A percentile compares a stretch with the other conserved stretches of the same genome.
phyloP scores from a whole-genome alignment of 768 basidiomycete species.

The Amanita rimosa region DNA sequence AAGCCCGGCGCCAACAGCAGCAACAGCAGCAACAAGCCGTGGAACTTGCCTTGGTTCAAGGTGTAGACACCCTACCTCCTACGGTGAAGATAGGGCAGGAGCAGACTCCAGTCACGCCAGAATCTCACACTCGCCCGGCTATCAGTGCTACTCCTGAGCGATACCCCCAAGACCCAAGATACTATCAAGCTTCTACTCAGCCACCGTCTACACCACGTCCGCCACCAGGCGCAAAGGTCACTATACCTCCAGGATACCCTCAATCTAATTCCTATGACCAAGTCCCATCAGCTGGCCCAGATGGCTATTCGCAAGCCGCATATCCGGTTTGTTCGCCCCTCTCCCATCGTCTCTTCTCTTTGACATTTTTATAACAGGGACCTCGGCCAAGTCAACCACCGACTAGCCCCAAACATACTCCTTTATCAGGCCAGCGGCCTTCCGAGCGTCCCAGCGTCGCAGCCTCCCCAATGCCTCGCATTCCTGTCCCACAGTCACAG shows the following conservation, averaged over 20 bases:
- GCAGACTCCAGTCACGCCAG: conserved; percentile 18
- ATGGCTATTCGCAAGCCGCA: conserved; percentile 20
- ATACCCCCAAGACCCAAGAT: conserved; percentile 30
- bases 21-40: conserved; percentile 11
- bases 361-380: conserved; percentile 10
- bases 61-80: conserved; percentile 9
- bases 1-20: conserved; percentile 20
- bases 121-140: conserved; percentile 27
- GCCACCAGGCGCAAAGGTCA: conserved; percentile 31
- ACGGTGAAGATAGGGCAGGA: conserved; percentile 30
- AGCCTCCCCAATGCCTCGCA: conserved; percentile 11
- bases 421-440: conserved; percentile 19
- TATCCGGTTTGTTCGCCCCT: conserved; percentile 23
- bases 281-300: conserved; percentile 12
- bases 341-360: neutral
- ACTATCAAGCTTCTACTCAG: conserved; percentile 21
- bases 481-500: conserved; percentile 19
- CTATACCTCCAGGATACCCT: conserved; percentile 33
- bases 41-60: conserved; percentile 1
- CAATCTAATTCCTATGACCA: conserved; percentile 25
- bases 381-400: conserved; percentile 7
- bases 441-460: conserved; percentile 16
- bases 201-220: conserved; percentile 20
- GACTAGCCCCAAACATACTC: conserved; percentile 16
- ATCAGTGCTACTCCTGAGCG: conserved; percentile 24